A percentile compares a stretch with the other conserved stretches of the same genome.
phyloP scores from a whole-genome alignment of 2,329 filamentous ascomycete species.

The Claviceps capensis region DNA sequence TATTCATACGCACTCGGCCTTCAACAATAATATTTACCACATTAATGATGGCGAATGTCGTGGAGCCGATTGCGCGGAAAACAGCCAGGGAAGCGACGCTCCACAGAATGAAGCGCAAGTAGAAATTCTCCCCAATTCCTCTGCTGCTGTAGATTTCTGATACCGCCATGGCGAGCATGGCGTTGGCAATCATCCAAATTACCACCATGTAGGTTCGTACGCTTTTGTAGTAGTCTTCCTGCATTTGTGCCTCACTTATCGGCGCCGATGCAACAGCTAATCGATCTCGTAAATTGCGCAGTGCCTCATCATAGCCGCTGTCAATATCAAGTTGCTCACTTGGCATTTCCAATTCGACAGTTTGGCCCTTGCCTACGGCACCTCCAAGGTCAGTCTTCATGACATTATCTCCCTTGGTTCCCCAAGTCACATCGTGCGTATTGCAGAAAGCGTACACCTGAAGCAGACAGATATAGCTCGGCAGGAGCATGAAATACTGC shows the following conservation, averaged over 20 bases:
- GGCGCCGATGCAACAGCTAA: conserved; percentile 59
- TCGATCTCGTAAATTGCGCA: conserved; percentile 87
- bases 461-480: conserved; percentile 88
- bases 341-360: conserved; percentile 94
- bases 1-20: conserved; percentile 53
- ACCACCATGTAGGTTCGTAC: conserved; percentile 98
- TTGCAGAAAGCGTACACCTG: conserved; percentile 99
- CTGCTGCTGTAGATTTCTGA: conserved; percentile 68
- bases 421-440: conserved; percentile 97
- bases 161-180: conserved; percentile 84
- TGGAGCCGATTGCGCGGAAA: conserved; percentile 74
- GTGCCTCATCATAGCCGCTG: conserved; percentile 89
- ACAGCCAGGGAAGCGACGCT: conserved; percentile 71
- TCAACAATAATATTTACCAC: conserved; percentile 75
- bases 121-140: conserved; percentile 68
- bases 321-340: conserved; percentile 97
- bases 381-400: conserved; percentile 84
- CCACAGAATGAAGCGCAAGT: conserved; percentile 90
- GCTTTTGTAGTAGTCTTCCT: conserved; percentile 97
- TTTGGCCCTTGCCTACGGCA: conserved; percentile 63
- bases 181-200: conserved; percentile 85
- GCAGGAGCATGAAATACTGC: conserved; percentile 88
- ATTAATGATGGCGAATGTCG: conserved; percentile 73
- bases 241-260: conserved; percentile 64
- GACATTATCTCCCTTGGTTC: conserved; percentile 95